Evolutionary conservation across 768 basidiomycete species (phyloP).

Genomic region (Kwoniella dendrophila): DNA sequence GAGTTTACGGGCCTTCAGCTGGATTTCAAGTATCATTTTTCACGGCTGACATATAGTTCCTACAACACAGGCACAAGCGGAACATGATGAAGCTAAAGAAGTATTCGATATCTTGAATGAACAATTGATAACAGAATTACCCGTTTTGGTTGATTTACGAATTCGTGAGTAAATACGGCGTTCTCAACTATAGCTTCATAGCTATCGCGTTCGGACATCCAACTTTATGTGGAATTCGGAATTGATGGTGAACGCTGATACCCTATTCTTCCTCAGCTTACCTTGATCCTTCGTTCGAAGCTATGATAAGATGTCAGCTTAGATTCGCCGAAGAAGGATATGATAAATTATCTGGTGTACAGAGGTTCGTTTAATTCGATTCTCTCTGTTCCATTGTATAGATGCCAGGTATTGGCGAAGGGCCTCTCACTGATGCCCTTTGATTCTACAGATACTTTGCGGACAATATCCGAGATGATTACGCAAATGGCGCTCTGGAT

Average conservation of each 20-base stretch:
- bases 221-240: too few relatives aligned
- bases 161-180: constrained; percentile 66
- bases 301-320: constrained; percentile 92
- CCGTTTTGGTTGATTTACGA: constrained; percentile 87
- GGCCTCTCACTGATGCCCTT: neutral
- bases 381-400: neutral
- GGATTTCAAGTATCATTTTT: too few relatives aligned
- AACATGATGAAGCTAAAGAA: constrained; percentile 91
- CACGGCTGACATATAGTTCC: constrained; percentile 8
- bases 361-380: constrained; percentile 62
- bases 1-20: constrained; percentile 31
- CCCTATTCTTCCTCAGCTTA: constrained; percentile 61
- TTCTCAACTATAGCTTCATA: too few relatives aligned
- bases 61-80: constrained; percentile 77
- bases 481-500: constrained; percentile 93
- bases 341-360: constrained; percentile 92
- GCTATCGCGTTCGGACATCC: too few relatives aligned
- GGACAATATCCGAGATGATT: constrained; percentile 89
- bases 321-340: constrained; percentile 98
- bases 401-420: neutral
- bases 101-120: constrained; percentile 91
- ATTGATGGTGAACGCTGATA: neutral
- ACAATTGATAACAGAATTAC: constrained; percentile 86
- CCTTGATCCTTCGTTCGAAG: constrained; percentile 97
- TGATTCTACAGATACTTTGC: constrained; percentile 71